Evolutionary conservation across 768 basidiomycete genomes (phyloP), one percentile per base, ranked within the genome.

Genomic region (Suillus luteus): DNA sequence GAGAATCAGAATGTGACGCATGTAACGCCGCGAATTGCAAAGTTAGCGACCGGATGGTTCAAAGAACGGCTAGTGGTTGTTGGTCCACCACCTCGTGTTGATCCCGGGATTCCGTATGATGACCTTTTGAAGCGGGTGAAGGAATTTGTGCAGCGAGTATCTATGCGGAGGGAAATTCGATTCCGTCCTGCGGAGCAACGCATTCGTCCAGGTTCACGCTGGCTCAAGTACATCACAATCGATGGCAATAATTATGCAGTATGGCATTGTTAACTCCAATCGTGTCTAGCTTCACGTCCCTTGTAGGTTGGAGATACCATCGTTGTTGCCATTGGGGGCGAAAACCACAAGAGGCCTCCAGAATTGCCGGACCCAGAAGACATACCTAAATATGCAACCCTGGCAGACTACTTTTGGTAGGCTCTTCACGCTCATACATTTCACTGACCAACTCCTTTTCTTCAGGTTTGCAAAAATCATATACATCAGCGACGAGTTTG

Each of bases 401-500:
- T 90, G 3, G 78, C 82, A 0, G 77, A 86, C 61, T 87, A 83
- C 68, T 92, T 90, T 69, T 92, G 91, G 90, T 89, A 71, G 67
- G 60, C 19, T 58, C 24, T 51, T 43, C 22, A 5, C 12, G 5
- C 63, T 55, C 3, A 49, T 49, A 33, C 31, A 52, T 57, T 35
- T 49, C n/a, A 58, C 19, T 54, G 60, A 12, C 17, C 44, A 27
- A 31, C 19, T 65, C 59, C 35, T 17, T 1, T 63, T 49, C 15
- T 52, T 17, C 67, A 92, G 91, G 90, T 92, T 93, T 73, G 90
- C 81, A 0, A 80, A 80, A 67, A 86, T 93, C 31, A 70, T 87
- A 0, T 83, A 79, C 59, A 81, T 92, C 62, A 72, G 81, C 17
- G 75, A 78, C 40, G 73, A 79, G 17, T 64, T 75, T 5, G 74